phyloP scores from a whole-genome alignment of 805 yeast genomes.

The Saccharomycopsis schoenii region DNA sequence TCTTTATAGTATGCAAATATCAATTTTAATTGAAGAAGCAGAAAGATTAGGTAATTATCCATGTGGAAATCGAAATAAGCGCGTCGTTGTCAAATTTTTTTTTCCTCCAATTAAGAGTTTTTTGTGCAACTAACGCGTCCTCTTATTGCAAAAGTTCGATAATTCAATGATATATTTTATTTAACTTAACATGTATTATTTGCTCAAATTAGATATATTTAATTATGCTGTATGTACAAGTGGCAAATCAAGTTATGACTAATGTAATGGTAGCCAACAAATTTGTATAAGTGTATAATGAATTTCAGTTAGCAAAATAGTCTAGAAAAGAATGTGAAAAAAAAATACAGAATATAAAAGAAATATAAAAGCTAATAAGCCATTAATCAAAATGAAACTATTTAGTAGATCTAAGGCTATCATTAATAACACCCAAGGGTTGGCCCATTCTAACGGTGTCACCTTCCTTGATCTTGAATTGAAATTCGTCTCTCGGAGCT shows the following conservation, averaged over 20 bases:
- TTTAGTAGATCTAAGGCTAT: neutral
- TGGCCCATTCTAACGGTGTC: conserved; percentile 82
- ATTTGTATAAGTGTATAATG: neutral
- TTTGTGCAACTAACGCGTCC: neutral
- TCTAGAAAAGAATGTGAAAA: neutral
- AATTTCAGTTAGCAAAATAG: neutral
- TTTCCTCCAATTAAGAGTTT: neutral
- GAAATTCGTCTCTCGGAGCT: conserved; percentile 68
- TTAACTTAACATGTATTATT: neutral
- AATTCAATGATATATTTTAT: neutral
- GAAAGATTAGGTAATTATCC: no score
- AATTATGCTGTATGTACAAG: neutral
- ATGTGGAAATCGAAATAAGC: neutral
- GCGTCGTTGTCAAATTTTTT: neutral
- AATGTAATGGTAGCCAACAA: neutral
- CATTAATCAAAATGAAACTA: neutral
- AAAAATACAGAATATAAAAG: neutral
- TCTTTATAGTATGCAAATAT: neutral
- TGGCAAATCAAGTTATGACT: neutral
- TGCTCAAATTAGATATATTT: neutral
- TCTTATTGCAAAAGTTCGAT: neutral
- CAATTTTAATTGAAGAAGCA: no score
- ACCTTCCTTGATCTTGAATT: conserved; percentile 61
- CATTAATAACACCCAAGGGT: conserved; percentile 41
- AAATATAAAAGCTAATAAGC: neutral